A percentile compares a stretch with the other conserved stretches of the same genome.
Evolutionary conservation across 73 alveolate species (phyloP).

Genomic region (Paramecium caudatum): DNA sequence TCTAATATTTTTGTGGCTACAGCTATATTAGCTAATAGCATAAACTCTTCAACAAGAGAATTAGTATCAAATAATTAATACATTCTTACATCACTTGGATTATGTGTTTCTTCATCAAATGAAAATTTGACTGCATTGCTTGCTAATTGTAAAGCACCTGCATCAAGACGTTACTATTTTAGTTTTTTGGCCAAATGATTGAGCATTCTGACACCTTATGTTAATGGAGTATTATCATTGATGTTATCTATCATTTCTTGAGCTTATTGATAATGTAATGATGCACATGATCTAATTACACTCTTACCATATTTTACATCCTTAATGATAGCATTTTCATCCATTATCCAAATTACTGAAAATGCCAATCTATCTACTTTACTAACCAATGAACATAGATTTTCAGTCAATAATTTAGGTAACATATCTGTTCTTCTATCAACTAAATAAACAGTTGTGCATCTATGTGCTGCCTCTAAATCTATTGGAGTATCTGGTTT

Average conservation of each 20-base stretch:
- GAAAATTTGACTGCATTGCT: slow-evolving; percentile 96
- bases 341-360: slow-evolving; percentile 98
- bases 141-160: slow-evolving; percentile 97
- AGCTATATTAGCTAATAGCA: slow-evolving; percentile 97
- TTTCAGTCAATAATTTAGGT: slow-evolving; percentile 97
- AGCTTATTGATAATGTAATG: slow-evolving; percentile 89
- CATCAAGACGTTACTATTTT: slow-evolving; percentile 89
- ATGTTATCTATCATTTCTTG: slow-evolving; percentile 84
- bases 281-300: slow-evolving; percentile 88
- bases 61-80: slow-evolving; percentile 91
- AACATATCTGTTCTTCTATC: slow-evolving; percentile 99
- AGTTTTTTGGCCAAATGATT: slow-evolving; percentile 85
- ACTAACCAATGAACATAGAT: slow-evolving; percentile 94
- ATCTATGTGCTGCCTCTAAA: slow-evolving; percentile 97
- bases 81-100: slow-evolving; percentile 93
- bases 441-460: slow-evolving; percentile 98
- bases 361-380: slow-evolving; percentile 96
- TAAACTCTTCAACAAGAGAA: slow-evolving; percentile 97
- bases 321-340: slow-evolving; percentile 84
- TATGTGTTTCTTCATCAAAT: slow-evolving; percentile 93
- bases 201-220: slow-evolving; percentile 81
- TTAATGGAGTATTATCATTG: slow-evolving; percentile 84
- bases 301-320: slow-evolving; percentile 86
- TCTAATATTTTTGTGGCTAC: slow-evolving; percentile 91
- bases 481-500: slow-evolving; percentile 95